Percentiles rank a stretch among this genome's conserved stretches.
Evolutionary conservation across 2,329 filamentous ascomycete species (phyloP).

Genomic region (Talaromyces atroroseus): DNA sequence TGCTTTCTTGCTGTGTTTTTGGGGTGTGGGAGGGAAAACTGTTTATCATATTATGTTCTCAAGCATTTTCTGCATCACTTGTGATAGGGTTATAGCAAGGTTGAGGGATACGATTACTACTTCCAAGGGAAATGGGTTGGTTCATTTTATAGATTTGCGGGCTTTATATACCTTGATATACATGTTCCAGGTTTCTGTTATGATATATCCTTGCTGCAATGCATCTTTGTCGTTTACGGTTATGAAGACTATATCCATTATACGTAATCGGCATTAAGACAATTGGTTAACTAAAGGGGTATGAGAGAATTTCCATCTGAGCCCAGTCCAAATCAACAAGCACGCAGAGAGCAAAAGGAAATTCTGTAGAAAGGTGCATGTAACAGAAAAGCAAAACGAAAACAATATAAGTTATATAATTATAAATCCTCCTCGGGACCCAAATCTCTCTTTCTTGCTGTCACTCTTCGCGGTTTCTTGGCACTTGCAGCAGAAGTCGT

Average conservation of each 20-base stretch:
- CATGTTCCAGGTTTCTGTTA: not conserved
- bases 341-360: not conserved
- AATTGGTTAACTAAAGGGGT: not conserved
- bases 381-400: not conserved
- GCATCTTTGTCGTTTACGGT: too few species aligned
- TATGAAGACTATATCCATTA: not conserved
- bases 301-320: not conserved
- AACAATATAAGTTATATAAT: not conserved
- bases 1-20: not conserved
- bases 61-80: not conserved
- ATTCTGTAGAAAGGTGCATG: not conserved
- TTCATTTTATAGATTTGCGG: not conserved
- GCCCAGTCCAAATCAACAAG: not conserved
- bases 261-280: not conserved
- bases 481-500: not conserved
- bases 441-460: slow-evolving; percentile 44
- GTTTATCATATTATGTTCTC: too few species aligned
- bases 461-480: slow-evolving; percentile 40
- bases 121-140: too few species aligned
- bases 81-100: not conserved
- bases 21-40: too few species aligned
- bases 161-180: not conserved
- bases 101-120: too few species aligned
- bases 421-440: slow-evolving; percentile 37
- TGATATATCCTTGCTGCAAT: not conserved